A percentile compares a stretch with the other conserved stretches of the same genome.
These are phyloP conservation scores for Lasiodiplodia hormozganensis DNA, from an alignment of 2,329 filamentous ascomycete genomes.

Conservation along the genomic window DNA sequence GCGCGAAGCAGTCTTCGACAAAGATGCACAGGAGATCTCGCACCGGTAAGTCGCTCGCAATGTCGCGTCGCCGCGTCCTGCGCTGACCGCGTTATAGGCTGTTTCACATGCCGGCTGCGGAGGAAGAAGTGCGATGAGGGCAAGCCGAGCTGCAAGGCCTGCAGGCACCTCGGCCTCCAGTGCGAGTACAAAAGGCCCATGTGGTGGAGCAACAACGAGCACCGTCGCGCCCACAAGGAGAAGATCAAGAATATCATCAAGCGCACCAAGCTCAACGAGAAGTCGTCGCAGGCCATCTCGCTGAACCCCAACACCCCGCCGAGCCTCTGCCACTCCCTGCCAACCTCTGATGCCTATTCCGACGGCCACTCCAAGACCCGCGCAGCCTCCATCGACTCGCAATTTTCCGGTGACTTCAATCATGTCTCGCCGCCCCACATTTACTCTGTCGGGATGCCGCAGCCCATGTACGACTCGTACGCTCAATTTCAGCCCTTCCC, in stretches of 20 bases:
- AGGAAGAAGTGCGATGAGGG: constrained; percentile 75
- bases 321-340: constrained; percentile 80
- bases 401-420: constrained; percentile 74
- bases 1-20: constrained; percentile 66
- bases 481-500: constrained; percentile 61
- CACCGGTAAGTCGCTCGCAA: constrained; percentile 68
- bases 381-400: constrained; percentile 81
- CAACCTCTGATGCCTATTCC: constrained; percentile 80
- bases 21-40: constrained; percentile 95
- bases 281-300: constrained; percentile 64
- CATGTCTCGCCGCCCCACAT: constrained; percentile 62
- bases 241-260: constrained; percentile 97
- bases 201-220: constrained; percentile 97
- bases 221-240: constrained; percentile 86
- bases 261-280: constrained; percentile 92
- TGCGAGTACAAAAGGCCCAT: constrained; percentile 97
- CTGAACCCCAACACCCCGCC: constrained; percentile 70
- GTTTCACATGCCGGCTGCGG: constrained; percentile 71
- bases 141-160: constrained; percentile 69
- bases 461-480: constrained; percentile 48
- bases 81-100: constrained; percentile 58
- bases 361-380: constrained; percentile 76
- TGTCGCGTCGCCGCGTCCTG: constrained; percentile 29
- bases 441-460: constrained; percentile 67
- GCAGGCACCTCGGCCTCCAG: constrained; percentile 75